Conservation (phyloP, 805 yeast species). For the Peterozyma toletana region DNA sequence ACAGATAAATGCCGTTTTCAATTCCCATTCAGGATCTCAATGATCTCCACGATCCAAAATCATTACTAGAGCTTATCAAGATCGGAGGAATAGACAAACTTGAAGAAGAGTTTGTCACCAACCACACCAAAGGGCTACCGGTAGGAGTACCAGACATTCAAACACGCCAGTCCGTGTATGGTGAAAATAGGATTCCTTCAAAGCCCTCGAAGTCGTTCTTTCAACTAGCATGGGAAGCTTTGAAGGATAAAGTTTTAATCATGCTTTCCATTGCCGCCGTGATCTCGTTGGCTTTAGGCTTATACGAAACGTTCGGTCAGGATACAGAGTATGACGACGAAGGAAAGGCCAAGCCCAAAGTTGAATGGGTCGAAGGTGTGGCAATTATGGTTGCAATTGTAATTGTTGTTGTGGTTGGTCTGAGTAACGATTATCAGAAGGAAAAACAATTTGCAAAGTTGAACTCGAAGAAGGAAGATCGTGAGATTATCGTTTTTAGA, state of each 20-base stretch:
- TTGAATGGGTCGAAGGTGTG: constrained; percentile 99
- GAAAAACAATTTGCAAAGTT: constrained; percentile 87
- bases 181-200: constrained; percentile 67
- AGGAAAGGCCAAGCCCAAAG: constrained; percentile 71
- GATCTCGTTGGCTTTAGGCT: constrained; percentile 81
- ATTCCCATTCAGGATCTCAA: constrained; percentile 29
- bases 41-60: constrained; percentile 57
- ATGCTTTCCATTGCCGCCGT: constrained; percentile 81
- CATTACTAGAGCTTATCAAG: constrained; percentile 32
- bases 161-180: constrained; percentile 45
- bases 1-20: constrained; percentile 9
- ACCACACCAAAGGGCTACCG: constrained; percentile 33
- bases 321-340: constrained; percentile 71
- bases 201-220: constrained; percentile 63
- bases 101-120: constrained; percentile 26
- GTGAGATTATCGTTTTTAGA: constrained; percentile 71
- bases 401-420: constrained; percentile 90
- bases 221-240: constrained; percentile 67
- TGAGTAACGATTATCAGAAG: constrained; percentile 94
- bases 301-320: constrained; percentile 87
- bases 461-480: constrained; percentile 81
- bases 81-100: constrained; percentile 36
- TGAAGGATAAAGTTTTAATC: constrained; percentile 86
- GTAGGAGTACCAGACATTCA: constrained; percentile 22
- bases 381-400: constrained; percentile 89